Base-by-base conservation (phyloP, 495 filamentous ascomycete species). In the Aspergillus taichungensis region DNA sequence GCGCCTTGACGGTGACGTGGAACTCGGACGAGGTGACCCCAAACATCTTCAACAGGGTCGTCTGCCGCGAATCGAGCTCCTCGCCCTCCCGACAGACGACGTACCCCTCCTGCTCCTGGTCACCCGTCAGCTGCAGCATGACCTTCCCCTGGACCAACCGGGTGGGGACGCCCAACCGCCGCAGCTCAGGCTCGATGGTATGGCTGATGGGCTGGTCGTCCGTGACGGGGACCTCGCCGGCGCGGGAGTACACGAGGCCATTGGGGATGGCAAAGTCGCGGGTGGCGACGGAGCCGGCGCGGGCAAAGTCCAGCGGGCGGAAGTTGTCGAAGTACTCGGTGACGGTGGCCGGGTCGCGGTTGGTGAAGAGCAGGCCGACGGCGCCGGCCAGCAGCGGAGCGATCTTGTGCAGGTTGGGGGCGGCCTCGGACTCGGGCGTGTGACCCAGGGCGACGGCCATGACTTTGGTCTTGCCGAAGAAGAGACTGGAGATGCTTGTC, bases 391-490 rank as follows among this genome's bases (percentile, higher is more conserved):
- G 75, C 69, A 84, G 76, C n/a, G 72, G 66, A 4, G 78, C 68
- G 34, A 98, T 81, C 34, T 66, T 64, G 64, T 80, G 72, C 56
- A 91, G 74, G 57, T 83, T 81, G 37, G 81, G 75, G 52, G 85
- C 83, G 65, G 85, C 79, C 66, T 88, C 85, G 54, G 80, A 79
- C 56, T 87, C 85, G 52, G 79, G 69, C 46, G 67, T 80, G 35
- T 72, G 70, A 53, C 90, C 91, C 8, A 98, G 83, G 41, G 92
- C 88, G 68, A 87, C 84, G 46, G 87, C 84, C 85, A 95, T 97
- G 57, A 96, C 89, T 71, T 96, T 96, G 37, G 91, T 97, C 66
- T 96, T 97, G 64, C 92, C 92, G 66, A 96, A 96, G 79, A 96
- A 96, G 61, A 98, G 62, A 48, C 91, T 89, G 45, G 0, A 14